Base-by-base conservation (phyloP, 2,329 filamentous ascomycete species). In the Periconia sp. region DNA sequence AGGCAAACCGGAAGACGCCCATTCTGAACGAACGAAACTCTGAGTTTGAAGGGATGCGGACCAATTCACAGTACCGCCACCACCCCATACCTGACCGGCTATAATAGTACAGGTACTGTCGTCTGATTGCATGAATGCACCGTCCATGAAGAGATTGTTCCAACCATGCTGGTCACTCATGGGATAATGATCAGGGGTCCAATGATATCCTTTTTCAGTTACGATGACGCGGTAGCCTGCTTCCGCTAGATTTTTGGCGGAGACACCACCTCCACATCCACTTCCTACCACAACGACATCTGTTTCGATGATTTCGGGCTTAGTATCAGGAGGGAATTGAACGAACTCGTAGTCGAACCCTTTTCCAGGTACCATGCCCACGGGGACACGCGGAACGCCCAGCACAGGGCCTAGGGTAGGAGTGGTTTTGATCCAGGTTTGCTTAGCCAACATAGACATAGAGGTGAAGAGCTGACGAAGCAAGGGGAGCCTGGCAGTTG, bases 61-160 rank as follows among this genome's bases (percentile, higher is more conserved):
- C 92, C 92, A 97, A 73, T 97, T 97, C 63, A 96, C 75, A 0
- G 90, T 91, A 6, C 92, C 92, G 51, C 92, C 92, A 41, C 92
- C 92, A 30, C 92, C 92, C 85, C 89, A 96, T 31, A 84, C 84
- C 52, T 85, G 83, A 1, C 90, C 92, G 0, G 88, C 84, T 2
- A 90, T 70, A 13, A 93, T 72, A 15, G 76, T 82, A 31, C 87
- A 77, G 6, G 82, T 70, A 27, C 61, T 71, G 52, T 77, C 76
- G 35, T 80, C 75, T 0, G 59, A 88, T 78, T 56, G 79, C 78
- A 61, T 80, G 17, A 84, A 71, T 8, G 88, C 89, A 19, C 82
- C 82, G 56, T 84, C 85, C 62, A 92, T 89, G 63, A 84, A 94
- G 27, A 96, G 77, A 63, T 89, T 84, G 7, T 79, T 72, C 43